Evolutionary conservation across 2,329 filamentous ascomycete genomes (phyloP), one percentile per base, ranked within the genome.

Genomic region (Ophiocordyceps polyrhachis-furcata): DNA sequence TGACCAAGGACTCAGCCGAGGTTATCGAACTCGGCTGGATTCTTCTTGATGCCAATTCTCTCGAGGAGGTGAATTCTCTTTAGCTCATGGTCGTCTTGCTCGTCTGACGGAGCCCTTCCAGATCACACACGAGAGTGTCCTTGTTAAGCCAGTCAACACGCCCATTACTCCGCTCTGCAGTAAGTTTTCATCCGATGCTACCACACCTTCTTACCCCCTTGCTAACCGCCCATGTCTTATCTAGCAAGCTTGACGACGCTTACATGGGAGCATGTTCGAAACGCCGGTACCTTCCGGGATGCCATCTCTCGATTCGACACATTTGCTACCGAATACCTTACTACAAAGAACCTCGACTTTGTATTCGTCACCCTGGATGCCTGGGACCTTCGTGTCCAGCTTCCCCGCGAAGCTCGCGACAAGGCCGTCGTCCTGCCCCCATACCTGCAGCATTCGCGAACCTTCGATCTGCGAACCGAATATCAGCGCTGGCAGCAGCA

Each of bases 21-120:
- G 91, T 98, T 53, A 98, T 98, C 64, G 91, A 98, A 74, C 75
- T 98, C 60, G 91, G 89, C 51, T 98, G 91, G 91, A 94, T 96
- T 59, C 69, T 98, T 58, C 73, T 95, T 50, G 88, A 95, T 62
- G 82, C 86, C 52, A 91, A 89, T 69, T 82, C 76, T 51, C 83
- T 87, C 56, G 88, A 95, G 56, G 88, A 95, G 82, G 88, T 94
- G 71, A 66, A 77, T 47, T 29, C 44, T 42, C 44, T 43, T 41
- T 43, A 42, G 40, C 40, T n/a, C 25, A 21, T 25, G 31, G 11
- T n/a, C n/a, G n/a, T n/a, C 29, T n/a, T 38, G 23, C 12, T 20
- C 21, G 5, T 37, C 35, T 38, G n/a, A 44, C 49, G 7, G 25
- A 28, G 25, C 25, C 25, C 45, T 12, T 43, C 46, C 62, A 98